Evolutionary conservation across 2,329 filamentous ascomycete genomes (phyloP).

Genomic region (Furcasterigmium furcatum): DNA sequence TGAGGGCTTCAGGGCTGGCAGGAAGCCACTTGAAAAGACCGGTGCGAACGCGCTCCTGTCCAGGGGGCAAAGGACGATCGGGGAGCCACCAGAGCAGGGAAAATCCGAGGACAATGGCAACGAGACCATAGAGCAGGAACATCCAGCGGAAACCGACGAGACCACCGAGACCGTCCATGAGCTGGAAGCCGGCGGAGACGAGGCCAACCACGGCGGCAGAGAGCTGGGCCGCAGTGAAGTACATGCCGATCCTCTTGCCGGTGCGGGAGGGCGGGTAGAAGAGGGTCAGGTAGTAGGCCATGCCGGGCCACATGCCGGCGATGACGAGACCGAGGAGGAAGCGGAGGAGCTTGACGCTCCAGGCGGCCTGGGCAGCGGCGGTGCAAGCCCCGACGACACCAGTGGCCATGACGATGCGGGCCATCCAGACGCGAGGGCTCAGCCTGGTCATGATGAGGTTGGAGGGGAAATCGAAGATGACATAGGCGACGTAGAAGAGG

Average conservation of each 20-base stretch:
- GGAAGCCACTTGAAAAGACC: slow-evolving; percentile 66
- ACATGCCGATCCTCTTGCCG: slow-evolving; percentile 83
- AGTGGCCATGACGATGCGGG: slow-evolving; percentile 83
- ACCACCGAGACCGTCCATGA: slow-evolving; percentile 78
- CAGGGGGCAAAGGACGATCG: slow-evolving; percentile 74
- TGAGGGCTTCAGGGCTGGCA: slow-evolving; percentile 64
- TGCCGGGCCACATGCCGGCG: slow-evolving; percentile 92
- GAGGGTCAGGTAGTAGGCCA: slow-evolving; percentile 88
- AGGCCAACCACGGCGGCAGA: slow-evolving; percentile 87
- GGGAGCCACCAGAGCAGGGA: slow-evolving; percentile 85
- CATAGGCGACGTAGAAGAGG: slow-evolving; percentile 90
- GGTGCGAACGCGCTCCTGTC: slow-evolving; percentile 48
- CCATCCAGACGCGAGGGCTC: slow-evolving; percentile 88
- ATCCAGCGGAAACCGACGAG: slow-evolving; percentile 87
- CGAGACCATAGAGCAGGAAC: slow-evolving; percentile 83
- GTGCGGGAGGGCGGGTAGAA: slow-evolving; percentile 88
- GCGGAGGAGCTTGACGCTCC: slow-evolving; percentile 84
- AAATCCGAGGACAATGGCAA: slow-evolving; percentile 70
- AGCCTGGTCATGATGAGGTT: slow-evolving; percentile 86
- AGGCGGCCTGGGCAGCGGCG: slow-evolving; percentile 74
- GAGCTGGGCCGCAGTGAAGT: slow-evolving; percentile 85
- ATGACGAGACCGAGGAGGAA: slow-evolving; percentile 84
- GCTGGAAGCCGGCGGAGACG: slow-evolving; percentile 86
- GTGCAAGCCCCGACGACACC: slow-evolving; percentile 82
- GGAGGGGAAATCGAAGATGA: slow-evolving; percentile 83